These are phyloP conservation scores for Leersia perrieri DNA, from an alignment of 176 grass and related monocot genomes.

Conservation along the genomic window DNA sequence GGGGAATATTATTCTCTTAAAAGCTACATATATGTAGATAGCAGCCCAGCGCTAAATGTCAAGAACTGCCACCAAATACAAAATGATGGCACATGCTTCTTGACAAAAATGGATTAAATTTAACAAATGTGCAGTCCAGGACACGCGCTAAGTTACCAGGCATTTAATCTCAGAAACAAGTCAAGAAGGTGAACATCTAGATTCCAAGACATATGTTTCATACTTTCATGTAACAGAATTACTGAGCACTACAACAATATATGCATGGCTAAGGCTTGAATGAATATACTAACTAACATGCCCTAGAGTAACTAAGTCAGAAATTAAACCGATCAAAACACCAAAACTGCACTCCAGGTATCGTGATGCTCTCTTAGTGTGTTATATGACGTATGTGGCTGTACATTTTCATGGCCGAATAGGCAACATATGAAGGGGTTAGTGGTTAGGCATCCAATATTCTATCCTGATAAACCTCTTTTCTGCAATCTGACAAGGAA, in stretches of 20 bases:
- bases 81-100: conserved; percentile 10
- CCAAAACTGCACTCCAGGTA: conserved; percentile 22
- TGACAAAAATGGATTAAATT: background rate
- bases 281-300: background rate
- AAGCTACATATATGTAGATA: background rate
- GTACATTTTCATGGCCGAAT: background rate
- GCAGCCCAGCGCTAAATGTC: conserved; percentile 19
- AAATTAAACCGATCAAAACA: background rate
- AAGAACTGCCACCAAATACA: conserved; percentile 4
- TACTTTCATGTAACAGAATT: background rate
- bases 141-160: background rate
- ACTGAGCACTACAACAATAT: background rate
- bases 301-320: background rate
- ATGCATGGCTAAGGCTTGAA: background rate
- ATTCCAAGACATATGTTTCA: background rate
- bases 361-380: background rate
- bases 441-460: background rate
- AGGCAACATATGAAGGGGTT: conserved; percentile 1
- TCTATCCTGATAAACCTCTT: conserved; percentile 33
- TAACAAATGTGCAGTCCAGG: background rate
- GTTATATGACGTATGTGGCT: conserved; percentile 12
- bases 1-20: conserved; percentile 19
- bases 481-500: conserved; percentile 54
- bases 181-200: background rate
- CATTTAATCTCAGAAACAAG: background rate